Base-by-base conservation (phyloP, 1,139 yeast genomes). In the Hansenula lynferdii region DNA sequence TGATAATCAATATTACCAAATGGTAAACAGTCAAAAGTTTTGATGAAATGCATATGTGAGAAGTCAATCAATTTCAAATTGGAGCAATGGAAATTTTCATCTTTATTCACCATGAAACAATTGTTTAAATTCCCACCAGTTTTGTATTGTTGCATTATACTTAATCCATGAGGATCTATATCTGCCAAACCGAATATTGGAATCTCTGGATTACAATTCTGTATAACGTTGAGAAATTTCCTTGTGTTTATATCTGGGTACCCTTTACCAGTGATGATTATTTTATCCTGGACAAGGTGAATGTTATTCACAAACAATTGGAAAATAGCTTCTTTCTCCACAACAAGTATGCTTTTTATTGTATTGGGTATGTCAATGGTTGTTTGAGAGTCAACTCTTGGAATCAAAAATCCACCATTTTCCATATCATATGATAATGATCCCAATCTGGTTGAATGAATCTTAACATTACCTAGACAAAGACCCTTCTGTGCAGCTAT, bases 121-220 rank as follows among this genome's bases (percentile, higher is more conserved):
- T 28, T n/a, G 17, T 21, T 19, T 28, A 39, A 31, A 34, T 39
- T 18, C 19, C 44, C 36, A 42, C 57, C 52, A 20, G 49, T 36
- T 40, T 58, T 60, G 47, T 70, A 76, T 16, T 62, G 70, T 26
- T 67, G 61, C 46, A 73, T 66, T 16, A 85, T 85, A 47, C 71
- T 69, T 8, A 83, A 53, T 0, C 95, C 95, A 57, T 80, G 77
- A 1, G 86, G 78, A 54, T 85, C 95, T 7, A 85, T 73, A 57
- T 74, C 73, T 38, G 77, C 67, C 22, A 69, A 43, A 5, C 69
- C 75, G 58, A 59, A 71, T 43, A 72, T 69, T 48, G 66, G 85
- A 44, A 54, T 70, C 57, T 53, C 59, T 0, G 72, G 81, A 52
- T 71, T 69, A 38, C 67, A 64, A 41, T 58, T 57, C 43, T 73